These are phyloP conservation scores for Rhizopogon roseolus DNA, from an alignment of 768 basidiomycete species.

Conservation along the genomic window DNA sequence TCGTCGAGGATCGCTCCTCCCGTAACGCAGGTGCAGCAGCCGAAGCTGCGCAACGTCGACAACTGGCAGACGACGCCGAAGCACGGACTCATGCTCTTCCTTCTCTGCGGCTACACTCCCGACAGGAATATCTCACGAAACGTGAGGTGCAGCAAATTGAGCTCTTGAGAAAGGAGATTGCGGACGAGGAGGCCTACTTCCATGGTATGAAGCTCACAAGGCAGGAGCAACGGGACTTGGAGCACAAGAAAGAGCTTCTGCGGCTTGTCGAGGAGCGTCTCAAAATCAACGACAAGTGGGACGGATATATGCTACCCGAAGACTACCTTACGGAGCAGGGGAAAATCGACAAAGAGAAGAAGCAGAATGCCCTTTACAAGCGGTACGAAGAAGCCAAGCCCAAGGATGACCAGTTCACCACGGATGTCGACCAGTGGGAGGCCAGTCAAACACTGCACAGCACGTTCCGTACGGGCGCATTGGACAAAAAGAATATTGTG, in stretches of 20 bases:
- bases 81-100: conserved; percentile 54
- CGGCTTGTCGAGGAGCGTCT: conserved; percentile 90
- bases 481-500: conserved; percentile 80
- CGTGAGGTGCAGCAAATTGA: conserved; percentile 96
- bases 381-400: conserved; percentile 93
- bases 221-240: conserved; percentile 75
- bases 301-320: conserved; percentile 95
- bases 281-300: conserved; percentile 91
- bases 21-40: conserved; percentile 62
- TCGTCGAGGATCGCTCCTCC: conserved; percentile 90
- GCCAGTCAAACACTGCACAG: conserved; percentile 85
- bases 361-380: conserved; percentile 85
- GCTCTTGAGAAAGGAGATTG: conserved; percentile 85
- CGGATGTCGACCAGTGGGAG: conserved; percentile 98
- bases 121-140: conserved; percentile 95
- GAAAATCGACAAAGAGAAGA: conserved; percentile 96
- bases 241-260: conserved; percentile 88
- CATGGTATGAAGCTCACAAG: conserved; percentile 87
- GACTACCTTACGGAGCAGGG: conserved; percentile 99
- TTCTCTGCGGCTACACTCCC: conserved; percentile 79
- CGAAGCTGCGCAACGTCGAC: conserved; percentile 76
- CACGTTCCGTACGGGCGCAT: conserved; percentile 84
- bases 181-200: conserved; percentile 90
- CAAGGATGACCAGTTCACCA: conserved; percentile 91
- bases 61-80: conserved; percentile 74